These are phyloP conservation scores for Beauveria caledonica DNA, from an alignment of 2,329 filamentous ascomycete genomes.

Conservation along the genomic window DNA sequence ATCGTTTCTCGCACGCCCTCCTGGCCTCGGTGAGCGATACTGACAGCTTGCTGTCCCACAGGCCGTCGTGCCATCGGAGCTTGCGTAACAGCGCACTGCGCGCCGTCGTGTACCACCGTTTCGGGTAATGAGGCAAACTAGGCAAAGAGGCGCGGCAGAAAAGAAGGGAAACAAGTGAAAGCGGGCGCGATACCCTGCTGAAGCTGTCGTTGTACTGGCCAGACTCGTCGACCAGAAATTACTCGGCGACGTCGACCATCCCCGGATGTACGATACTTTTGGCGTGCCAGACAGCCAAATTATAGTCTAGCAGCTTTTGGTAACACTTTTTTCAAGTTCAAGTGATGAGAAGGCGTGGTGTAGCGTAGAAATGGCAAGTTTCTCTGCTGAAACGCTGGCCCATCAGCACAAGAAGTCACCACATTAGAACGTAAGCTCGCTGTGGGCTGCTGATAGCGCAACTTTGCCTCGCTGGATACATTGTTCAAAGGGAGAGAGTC, in stretches of 20 bases:
- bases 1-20: neutral
- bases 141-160: neutral
- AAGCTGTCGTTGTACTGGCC: neutral
- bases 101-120: neutral
- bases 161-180: neutral
- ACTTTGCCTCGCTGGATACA: too few species aligned
- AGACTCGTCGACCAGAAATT: neutral
- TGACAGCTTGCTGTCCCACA: slow-evolving; percentile 1
- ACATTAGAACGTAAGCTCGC: too few species aligned
- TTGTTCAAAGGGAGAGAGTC: too few species aligned
- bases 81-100: neutral
- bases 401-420: too few species aligned
- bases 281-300: neutral
- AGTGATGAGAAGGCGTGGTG: neutral
- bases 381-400: too few species aligned
- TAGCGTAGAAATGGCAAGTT: neutral
- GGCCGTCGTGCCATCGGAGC: neutral
- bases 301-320: neutral
- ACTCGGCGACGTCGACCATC: neutral
- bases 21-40: neutral
- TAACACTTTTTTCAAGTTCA: neutral
- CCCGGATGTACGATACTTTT: neutral
- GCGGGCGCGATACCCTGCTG: neutral
- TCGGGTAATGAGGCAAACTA: neutral
- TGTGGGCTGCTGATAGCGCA: neutral